Evolutionary conservation across 768 basidiomycete species (phyloP).

Genomic region (Cystofilobasidium capitatum): DNA sequence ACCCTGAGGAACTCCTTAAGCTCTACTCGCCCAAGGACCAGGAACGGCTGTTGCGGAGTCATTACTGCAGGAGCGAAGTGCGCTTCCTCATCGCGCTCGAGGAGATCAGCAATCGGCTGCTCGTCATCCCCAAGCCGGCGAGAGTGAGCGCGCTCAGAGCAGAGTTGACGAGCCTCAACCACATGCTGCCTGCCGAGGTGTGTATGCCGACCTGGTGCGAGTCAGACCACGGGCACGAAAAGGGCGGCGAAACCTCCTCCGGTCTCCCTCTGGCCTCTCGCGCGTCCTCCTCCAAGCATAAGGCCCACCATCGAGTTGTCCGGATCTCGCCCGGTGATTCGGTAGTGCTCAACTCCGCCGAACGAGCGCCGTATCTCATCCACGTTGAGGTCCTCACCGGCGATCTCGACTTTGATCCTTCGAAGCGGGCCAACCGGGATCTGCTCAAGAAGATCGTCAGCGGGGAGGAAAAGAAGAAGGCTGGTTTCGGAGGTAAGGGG

Average conservation of each 20-base stretch:
- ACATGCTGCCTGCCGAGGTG: constrained; percentile 92
- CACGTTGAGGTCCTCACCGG: constrained; percentile 80
- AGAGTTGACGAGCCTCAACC: constrained; percentile 88
- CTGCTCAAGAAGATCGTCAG: constrained; percentile 50
- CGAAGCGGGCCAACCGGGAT: constrained; percentile 72
- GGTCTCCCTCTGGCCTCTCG: constrained; percentile 51
- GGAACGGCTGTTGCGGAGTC: constrained; percentile 46
- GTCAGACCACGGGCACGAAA: constrained; percentile 40
- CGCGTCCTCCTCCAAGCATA: constrained; percentile 35
- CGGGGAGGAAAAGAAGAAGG: constrained; percentile 37
- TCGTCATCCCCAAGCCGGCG: constrained; percentile 87
- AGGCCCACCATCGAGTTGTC: constrained; percentile 86
- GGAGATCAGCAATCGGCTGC: constrained; percentile 78
- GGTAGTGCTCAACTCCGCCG: constrained; percentile 95
- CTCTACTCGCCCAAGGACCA: constrained; percentile 36
- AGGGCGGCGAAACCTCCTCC: constrained; percentile 38
- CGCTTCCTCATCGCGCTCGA: constrained; percentile 81
- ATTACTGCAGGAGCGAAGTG: constrained; percentile 87
- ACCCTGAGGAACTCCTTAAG: constrained; percentile 31
- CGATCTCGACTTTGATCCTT: constrained; percentile 87
- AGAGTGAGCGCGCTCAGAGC: constrained; percentile 92
- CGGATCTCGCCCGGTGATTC: constrained; percentile 96
- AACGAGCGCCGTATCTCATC: constrained; percentile 85
- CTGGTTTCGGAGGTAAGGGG: constrained; percentile 19
- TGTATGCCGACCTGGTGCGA: constrained; percentile 45